Evolutionary conservation across 495 filamentous ascomycete genomes (phyloP), one percentile per base, ranked within the genome.

Genomic region (Chaetomium tenue): DNA sequence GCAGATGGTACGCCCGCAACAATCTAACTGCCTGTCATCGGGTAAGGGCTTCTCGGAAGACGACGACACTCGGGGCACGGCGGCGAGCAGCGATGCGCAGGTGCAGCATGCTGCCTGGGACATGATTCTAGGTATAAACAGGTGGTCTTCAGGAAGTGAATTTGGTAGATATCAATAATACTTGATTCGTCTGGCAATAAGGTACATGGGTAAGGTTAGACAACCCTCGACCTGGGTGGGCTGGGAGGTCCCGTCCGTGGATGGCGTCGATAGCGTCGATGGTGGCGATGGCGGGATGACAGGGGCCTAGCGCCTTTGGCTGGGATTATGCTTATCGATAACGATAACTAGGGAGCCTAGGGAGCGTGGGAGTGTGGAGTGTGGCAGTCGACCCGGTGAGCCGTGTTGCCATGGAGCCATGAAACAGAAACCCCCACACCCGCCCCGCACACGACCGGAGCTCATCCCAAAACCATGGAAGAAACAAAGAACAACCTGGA

Each of bases 1-100:
- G 70, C 90, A 92, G 66, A 92, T 89, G 12, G 80, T 74, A 51
- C 90, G 80, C 37, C 74, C 75, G 69, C 90, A 93, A 74, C 90
- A 92, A 48, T 79, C 76, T 51, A 88, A 75, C 42, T 74, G 75
- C 12, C 84, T 76, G 68, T 86, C 75, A 30, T 77, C 70, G 4
- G 77, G 74, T 13, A 79, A 70, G n/a, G 82, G 80, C 70, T 86
- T 87, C 74, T 87, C 84, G 15, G 65, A 63, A 9, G 59, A 71
- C 61, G 54, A 75, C 65, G 53, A 80, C 39, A 63, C n/a, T 46
- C 74, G 71, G 53, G 78, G 70, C 52, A 79, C 73, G n/a, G 76
- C 71, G 28, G 76, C 79, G 28, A 90, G 79, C 0, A 85, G 78
- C 47, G 75, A 77, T 40, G 88, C 85, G 73, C 88, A 90, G 25